Percentiles rank a stretch among this genome's conserved stretches.
Conservation (phyloP, 208 protist species). For the Crithidia acanthocephali region DNA sequence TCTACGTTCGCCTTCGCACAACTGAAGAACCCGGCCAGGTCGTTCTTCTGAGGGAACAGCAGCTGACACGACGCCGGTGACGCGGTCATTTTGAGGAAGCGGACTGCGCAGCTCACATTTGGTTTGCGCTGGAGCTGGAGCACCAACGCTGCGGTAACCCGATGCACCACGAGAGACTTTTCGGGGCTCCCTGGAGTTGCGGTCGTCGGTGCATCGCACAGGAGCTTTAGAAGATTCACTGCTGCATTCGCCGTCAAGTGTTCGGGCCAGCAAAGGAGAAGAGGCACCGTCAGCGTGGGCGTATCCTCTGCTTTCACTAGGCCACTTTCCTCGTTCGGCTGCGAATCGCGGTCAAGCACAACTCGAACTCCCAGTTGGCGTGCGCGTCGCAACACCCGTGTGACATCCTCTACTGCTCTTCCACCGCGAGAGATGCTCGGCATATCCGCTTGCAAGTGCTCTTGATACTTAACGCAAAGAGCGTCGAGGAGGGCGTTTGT, state of each 20-base stretch:
- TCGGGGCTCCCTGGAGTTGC: background rate
- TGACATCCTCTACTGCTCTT: background rate
- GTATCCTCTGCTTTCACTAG: background rate
- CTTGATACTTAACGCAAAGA: constrained; percentile 21
- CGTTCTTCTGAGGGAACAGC: constrained; percentile 15
- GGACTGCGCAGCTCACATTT: constrained; percentile 12
- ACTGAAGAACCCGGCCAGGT: constrained; percentile 6
- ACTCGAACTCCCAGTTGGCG: constrained; percentile 14
- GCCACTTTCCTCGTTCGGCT: too few relatives aligned
- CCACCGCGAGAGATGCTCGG: background rate
- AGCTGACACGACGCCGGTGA: background rate
- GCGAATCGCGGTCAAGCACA: background rate
- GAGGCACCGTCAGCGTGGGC: constrained; percentile 8
- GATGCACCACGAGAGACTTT: background rate
- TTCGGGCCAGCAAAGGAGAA: background rate
- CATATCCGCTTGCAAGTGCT: background rate
- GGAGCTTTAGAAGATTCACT: constrained; percentile 16
- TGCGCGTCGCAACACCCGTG: constrained; percentile 20
- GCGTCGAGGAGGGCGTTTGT: background rate
- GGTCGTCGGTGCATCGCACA: background rate
- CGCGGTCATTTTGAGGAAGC: constrained; percentile 5
- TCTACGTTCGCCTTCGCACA: background rate
- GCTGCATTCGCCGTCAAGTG: constrained; percentile 2
- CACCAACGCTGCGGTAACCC: constrained; percentile 11
- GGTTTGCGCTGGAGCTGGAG: background rate